phyloP scores from a whole-genome alignment of 495 filamentous ascomycete species.

The Podospora bellae-mahoneyi region DNA sequence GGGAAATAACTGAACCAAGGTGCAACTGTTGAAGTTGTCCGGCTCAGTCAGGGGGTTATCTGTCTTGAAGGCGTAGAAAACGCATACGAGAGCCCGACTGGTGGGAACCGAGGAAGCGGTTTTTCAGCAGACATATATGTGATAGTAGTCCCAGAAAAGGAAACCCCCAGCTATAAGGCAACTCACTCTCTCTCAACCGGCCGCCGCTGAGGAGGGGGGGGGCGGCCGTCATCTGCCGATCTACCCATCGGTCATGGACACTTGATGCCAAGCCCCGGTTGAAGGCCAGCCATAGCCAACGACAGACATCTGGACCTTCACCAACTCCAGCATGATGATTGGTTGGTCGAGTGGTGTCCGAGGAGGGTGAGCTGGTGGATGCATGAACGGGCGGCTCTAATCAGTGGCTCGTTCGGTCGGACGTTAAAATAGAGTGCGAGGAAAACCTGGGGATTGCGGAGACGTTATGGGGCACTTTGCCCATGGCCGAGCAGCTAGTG shows the following conservation, averaged over 20 bases:
- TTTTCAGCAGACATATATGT: not conserved
- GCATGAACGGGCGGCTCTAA: slow-evolving; percentile 2
- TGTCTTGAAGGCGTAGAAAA: slow-evolving; percentile 13
- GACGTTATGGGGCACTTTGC: not conserved
- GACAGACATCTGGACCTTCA: not conserved
- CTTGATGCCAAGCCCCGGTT: slow-evolving; percentile 12
- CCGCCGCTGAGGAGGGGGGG: no score
- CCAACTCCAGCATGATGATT: not conserved
- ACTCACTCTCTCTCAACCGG: not conserved
- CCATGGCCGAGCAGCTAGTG: not conserved
- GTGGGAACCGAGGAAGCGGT: not conserved
- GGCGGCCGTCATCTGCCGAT: slow-evolving; percentile 14
- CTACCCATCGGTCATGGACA: not conserved
- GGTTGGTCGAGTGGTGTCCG: not conserved
- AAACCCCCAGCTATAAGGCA: not conserved
- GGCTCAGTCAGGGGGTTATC: slow-evolving; percentile 15
- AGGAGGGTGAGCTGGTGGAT: not conserved
- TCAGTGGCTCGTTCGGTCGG: slow-evolving; percentile 12
- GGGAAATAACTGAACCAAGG: not conserved
- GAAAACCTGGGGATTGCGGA: slow-evolving; percentile 6
- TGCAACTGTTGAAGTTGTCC: slow-evolving; percentile 36
- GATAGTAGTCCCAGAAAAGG: not conserved
- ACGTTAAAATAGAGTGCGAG: slow-evolving; percentile 19
- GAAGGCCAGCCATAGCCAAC: slow-evolving; percentile 2
- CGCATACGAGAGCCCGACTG: not conserved